phyloP scores from a whole-genome alignment of 305 asterid genomes.

The Galium porrigens region DNA sequence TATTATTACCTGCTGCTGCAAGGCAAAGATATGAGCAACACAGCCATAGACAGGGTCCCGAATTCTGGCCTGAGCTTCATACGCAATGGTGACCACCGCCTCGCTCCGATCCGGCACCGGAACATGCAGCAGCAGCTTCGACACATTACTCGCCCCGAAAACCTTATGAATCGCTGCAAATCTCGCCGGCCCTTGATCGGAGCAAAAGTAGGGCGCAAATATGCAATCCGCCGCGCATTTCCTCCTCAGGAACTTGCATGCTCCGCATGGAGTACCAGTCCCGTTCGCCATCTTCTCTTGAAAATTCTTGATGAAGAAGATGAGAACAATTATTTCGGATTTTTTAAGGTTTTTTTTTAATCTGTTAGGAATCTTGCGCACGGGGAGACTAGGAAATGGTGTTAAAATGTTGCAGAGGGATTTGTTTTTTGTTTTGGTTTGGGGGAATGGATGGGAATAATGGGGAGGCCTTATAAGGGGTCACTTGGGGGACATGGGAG shows the following conservation, averaged over 20 bases:
- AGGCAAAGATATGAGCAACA: conserved; percentile 50
- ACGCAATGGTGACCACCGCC: conserved; percentile 60
- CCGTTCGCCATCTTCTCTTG: conserved; percentile 23
- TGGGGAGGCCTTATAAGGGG: conserved; percentile 24
- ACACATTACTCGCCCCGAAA: conserved; percentile 71
- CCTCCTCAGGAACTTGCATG: conserved; percentile 69
- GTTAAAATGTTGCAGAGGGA: conserved; percentile 17
- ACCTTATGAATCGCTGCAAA: conserved; percentile 72
- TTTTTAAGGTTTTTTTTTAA: background rate
- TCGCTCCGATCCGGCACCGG: conserved; percentile 54
- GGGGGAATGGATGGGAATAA: conserved; percentile 1
- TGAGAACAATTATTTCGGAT: background rate
- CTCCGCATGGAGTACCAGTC: conserved; percentile 63
- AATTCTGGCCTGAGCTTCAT: conserved; percentile 69
- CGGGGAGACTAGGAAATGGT: conserved; percentile 54
- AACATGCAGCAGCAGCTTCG: conserved; percentile 46
- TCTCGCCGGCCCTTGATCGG: conserved; percentile 56
- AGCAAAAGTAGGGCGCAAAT: conserved; percentile 57
- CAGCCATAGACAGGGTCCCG: conserved; percentile 70
- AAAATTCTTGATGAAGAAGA: background rate
- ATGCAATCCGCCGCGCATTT: conserved; percentile 58
- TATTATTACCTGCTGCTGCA: conserved; percentile 52
- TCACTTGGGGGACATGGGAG: conserved; percentile 42
- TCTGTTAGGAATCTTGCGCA: conserved; percentile 17
- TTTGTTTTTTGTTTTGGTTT: background rate